These are phyloP conservation scores for Diophrys appendiculata DNA, from an alignment of 73 alveolate species.

Conservation along the genomic window DNA sequence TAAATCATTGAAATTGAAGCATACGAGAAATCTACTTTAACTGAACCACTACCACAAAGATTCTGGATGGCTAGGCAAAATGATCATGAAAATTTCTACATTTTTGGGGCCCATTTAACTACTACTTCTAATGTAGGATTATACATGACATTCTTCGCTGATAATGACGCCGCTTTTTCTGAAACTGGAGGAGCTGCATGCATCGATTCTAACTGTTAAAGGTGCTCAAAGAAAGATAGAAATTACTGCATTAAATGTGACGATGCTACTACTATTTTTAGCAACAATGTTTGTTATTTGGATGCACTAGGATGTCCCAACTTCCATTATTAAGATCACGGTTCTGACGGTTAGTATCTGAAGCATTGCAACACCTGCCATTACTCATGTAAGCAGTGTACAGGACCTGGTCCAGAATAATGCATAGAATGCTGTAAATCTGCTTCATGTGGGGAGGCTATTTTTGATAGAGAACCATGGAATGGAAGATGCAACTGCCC, in stretches of 20 bases:
- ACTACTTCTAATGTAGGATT: neutral
- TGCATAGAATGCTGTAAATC: slow-evolving; percentile 49
- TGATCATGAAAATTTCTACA: neutral
- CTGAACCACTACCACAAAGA: slow-evolving; percentile 14
- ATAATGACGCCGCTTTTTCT: neutral
- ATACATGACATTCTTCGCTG: neutral
- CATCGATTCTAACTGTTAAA: neutral
- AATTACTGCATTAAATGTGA: neutral
- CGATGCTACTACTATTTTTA: neutral
- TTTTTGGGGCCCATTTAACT: neutral
- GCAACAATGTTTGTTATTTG: neutral
- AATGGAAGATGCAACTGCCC: slow-evolving; percentile 47
- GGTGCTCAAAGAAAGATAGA: neutral
- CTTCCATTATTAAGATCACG: neutral
- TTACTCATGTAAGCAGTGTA: slow-evolving; percentile 48
- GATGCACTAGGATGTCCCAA: neutral
- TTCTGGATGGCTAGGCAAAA: neutral
- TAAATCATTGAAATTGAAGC: slow-evolving; percentile 10
- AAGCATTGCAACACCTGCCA: slow-evolving; percentile 43
- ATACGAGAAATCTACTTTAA: neutral
- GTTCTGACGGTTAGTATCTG: neutral
- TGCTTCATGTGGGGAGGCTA: slow-evolving; percentile 13
- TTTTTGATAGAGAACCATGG: slow-evolving; percentile 26
- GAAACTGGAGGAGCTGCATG: neutral
- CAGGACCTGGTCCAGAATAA: slow-evolving; percentile 38